phyloP scores from a whole-genome alignment of 805 yeast species.

The Kluyveromyces nonfermentans region DNA sequence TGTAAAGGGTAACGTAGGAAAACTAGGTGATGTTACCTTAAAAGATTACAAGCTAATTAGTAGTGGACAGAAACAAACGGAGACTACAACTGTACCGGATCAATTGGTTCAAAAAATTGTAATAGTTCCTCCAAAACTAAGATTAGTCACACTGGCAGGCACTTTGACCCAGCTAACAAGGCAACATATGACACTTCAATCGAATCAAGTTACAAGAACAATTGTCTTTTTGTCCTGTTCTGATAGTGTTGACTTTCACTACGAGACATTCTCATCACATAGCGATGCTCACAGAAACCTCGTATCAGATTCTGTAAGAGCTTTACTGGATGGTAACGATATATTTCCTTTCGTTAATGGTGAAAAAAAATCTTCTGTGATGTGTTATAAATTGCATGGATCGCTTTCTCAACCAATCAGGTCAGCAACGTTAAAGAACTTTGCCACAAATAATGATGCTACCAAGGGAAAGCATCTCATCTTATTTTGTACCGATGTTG shows the following conservation, averaged over 20 bases:
- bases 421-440: conserved; percentile 62
- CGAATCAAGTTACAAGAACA: conserved; percentile 38
- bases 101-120: conserved; percentile 73
- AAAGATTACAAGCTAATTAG: conserved; percentile 65
- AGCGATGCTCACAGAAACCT: conserved; percentile 37
- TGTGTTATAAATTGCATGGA: conserved; percentile 76
- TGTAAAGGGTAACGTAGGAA: conserved; percentile 66
- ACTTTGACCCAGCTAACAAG: conserved; percentile 42
- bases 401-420: conserved; percentile 78
- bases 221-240: conserved; percentile 90
- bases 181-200: conserved; percentile 14
- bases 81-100: conserved; percentile 62
- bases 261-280: conserved; percentile 49
- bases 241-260: conserved; percentile 94
- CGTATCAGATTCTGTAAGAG: conserved; percentile 29
- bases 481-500: conserved; percentile 93
- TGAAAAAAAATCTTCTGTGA: conserved; percentile 32
- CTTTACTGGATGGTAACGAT: conserved; percentile 20
- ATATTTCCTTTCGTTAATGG: conserved; percentile 27
- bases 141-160: conserved; percentile 75
- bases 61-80: conserved; percentile 17
- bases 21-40: conserved; percentile 71
- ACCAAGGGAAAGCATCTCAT: conserved; percentile 47
- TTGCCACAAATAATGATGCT: conserved; percentile 35
- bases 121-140: conserved; percentile 87